Percentiles rank a stretch among this genome's conserved stretches.
Conservation (phyloP, 352 stramenopile species). For the Blastocystis sp. region DNA sequence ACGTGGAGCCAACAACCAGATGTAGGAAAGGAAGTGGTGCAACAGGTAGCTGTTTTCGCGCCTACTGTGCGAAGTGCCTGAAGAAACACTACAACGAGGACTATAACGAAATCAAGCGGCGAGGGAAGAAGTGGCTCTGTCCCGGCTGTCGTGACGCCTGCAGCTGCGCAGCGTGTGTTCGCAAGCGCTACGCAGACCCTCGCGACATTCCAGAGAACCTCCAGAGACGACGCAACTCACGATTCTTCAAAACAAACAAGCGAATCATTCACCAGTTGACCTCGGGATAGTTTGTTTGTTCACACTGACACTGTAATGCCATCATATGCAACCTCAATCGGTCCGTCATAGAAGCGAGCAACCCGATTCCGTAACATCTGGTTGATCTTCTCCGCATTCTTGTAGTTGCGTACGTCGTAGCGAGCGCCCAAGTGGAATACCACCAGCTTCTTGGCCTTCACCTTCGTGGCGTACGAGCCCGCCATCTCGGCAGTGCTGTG, state of each 20-base stretch:
- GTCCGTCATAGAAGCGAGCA: neutral
- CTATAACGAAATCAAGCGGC: conserved; percentile 46
- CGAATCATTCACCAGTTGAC: conserved; percentile 21
- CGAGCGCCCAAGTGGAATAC: conserved; percentile 74
- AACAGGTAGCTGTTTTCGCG: conserved; percentile 34
- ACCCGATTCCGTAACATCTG: neutral
- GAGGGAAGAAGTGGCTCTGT: conserved; percentile 54
- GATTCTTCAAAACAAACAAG: conserved; percentile 53
- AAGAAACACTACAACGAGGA: conserved; percentile 56
- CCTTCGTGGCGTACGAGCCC: conserved; percentile 66
- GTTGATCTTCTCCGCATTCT: neutral
- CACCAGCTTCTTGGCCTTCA: conserved; percentile 68
- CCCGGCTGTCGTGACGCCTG: conserved; percentile 49
- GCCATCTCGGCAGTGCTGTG: conserved; percentile 75
- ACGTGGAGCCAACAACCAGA: conserved; percentile 32
- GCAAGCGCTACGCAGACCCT: conserved; percentile 52
- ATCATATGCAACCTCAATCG: neutral
- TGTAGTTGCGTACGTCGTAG: conserved; percentile 51
- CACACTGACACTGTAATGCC: neutral
- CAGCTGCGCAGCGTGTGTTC: conserved; percentile 39
- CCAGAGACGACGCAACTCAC: conserved; percentile 38
- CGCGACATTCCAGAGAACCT: conserved; percentile 40
- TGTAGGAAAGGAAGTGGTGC: neutral
- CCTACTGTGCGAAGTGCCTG: conserved; percentile 52
- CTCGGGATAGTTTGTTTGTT: neutral